Conservation (phyloP, 2,329 filamentous ascomycete genomes). For the Aquanectria penicillioides region DNA sequence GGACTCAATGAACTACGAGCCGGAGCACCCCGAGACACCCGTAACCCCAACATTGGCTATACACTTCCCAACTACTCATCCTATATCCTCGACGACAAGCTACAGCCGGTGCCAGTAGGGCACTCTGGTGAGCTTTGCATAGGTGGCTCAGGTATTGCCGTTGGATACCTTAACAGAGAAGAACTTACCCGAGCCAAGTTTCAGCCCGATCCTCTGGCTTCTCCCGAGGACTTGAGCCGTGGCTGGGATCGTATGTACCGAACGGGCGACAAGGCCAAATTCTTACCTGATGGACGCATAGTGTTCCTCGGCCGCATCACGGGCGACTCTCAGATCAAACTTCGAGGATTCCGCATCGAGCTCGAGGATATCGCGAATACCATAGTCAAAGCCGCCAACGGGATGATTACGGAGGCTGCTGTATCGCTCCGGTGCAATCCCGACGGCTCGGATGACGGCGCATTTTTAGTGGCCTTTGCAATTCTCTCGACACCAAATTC, state of each 20-base stretch:
- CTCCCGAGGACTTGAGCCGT: constrained; percentile 1
- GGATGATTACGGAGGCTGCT: constrained; percentile 7
- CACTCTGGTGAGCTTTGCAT: constrained; percentile 19
- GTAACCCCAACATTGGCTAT: background rate
- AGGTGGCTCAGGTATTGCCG: constrained; percentile 50
- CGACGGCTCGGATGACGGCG: too few relatives aligned
- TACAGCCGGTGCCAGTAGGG: background rate
- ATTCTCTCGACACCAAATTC: too few relatives aligned
- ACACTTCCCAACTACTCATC: constrained; percentile 18
- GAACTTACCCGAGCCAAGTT: constrained; percentile 25
- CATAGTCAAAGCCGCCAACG: constrained; percentile 13
- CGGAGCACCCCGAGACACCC: background rate
- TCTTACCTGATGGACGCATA: constrained; percentile 43
- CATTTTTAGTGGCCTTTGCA: too few relatives aligned
- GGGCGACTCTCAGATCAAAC: constrained; percentile 55
- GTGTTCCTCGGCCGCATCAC: constrained; percentile 47
- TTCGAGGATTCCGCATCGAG: constrained; percentile 56
- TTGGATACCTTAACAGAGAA: constrained; percentile 49
- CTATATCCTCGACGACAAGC: constrained; percentile 11
- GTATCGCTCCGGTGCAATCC: constrained; percentile 5
- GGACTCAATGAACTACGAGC: background rate
- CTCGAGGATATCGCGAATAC: constrained; percentile 49
- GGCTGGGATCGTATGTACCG: constrained; percentile 47
- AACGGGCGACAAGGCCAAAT: constrained; percentile 52
- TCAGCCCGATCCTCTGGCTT: constrained; percentile 26